These are phyloP conservation scores for Abortiporus biennis DNA, from an alignment of 1,284 basidiomycete species.

Conservation along the genomic window DNA sequence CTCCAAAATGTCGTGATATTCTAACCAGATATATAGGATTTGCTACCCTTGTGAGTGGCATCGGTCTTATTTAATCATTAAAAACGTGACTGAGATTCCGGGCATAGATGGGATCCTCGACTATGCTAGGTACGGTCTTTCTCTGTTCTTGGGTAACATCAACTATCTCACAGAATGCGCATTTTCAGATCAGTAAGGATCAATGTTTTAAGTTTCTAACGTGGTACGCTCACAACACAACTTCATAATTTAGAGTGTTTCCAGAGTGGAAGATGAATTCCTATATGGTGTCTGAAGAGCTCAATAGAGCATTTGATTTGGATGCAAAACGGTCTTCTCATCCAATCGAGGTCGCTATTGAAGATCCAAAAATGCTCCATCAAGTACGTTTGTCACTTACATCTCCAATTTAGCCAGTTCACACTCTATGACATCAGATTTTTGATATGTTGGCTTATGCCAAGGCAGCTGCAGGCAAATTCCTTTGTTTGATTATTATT, in stretches of 20 bases:
- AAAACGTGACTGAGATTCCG: not conserved
- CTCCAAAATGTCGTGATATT: no score
- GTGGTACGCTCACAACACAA: not conserved
- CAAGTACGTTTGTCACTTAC: conserved; percentile 40
- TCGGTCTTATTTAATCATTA: not conserved
- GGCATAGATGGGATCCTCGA: conserved; percentile 88
- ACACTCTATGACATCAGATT: conserved; percentile 62
- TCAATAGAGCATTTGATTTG: conserved; percentile 67
- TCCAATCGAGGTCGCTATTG: conserved; percentile 91
- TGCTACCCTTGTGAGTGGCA: conserved; percentile 61
- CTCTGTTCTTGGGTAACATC: not conserved
- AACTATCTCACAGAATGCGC: conserved; percentile 27
- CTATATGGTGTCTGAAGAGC: conserved; percentile 58
- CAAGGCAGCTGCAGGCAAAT: conserved; percentile 81
- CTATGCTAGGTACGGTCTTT: conserved; percentile 64
- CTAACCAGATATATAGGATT: conserved; percentile 75
- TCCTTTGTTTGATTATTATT: conserved; percentile 7
- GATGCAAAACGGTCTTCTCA: conserved; percentile 93
- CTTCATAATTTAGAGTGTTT: conserved; percentile 65
- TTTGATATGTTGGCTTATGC: conserved; percentile 85
- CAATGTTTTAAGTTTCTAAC: not conserved
- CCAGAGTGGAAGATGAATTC: conserved; percentile 76
- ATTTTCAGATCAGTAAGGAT: conserved; percentile 34
- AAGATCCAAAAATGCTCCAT: conserved; percentile 82
- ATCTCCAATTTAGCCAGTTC: conserved; percentile 5